Evolutionary conservation across 176 grass and related monocot species (phyloP), one percentile per base, ranked within the genome.

Genomic region (Juncus effusus): DNA sequence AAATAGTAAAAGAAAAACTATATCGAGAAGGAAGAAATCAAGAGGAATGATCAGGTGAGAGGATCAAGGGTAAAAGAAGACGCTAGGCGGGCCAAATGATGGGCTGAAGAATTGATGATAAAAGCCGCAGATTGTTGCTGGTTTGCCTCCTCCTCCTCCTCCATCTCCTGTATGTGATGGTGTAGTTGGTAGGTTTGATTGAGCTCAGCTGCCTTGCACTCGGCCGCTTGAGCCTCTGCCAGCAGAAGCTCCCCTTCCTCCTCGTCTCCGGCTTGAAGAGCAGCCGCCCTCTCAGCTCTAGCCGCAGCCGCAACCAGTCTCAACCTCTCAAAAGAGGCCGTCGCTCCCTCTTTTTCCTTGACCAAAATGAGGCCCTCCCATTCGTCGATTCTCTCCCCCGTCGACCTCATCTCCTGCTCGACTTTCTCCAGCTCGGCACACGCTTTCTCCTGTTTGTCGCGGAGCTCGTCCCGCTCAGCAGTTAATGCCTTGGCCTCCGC

Each of bases 281-380:
- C 88, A 80, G 85, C 82, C 82, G 76, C 74, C 65, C 84, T 78
- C 80, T 99, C 88, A 75, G 85, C 88, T 81, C 83, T 93, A 70
- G 83, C 83, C 73, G 85, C 85, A 65, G 78, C 78, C 59, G 76
- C 77, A 74, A 87, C 85, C 70, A 99, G 75, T 16, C 56, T 66
- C 7, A 90, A 83, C 77, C 80, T 86, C 77, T 87, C 92, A 80
- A 86, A 99, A 86, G 80, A 77, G 72, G 85, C 72, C 73, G 82
- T 66, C 14, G 94, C 88, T 61, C 83, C 84, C 40, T 99, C 85
- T 67, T 99, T 89, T 82, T 99, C 88, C 63, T 93, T 87, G 11
- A 80, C 52, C 66, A 83, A 38, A 80, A 93, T 84, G 76, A 93
- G 80, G 61, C 51, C 83, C 91, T 93, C 94, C 0, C 72, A 81